Percentiles rank a stretch among this genome's conserved stretches.
Evolutionary conservation across 2,329 filamentous ascomycete species (phyloP).

Genomic region (Stagonosporopsis rhizophila): DNA sequence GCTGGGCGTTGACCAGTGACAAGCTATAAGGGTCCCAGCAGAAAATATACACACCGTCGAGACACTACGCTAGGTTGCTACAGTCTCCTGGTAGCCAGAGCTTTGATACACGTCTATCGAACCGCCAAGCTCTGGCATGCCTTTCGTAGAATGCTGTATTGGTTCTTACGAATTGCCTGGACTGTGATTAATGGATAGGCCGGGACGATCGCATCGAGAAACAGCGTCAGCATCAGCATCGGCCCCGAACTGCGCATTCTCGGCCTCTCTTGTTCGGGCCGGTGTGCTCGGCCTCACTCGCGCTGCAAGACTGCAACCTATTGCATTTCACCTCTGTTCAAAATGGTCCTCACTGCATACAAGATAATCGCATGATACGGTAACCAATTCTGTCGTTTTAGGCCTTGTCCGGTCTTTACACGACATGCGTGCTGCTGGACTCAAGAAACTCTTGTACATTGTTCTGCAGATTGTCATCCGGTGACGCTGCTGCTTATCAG

Average conservation of each 20-base stretch:
- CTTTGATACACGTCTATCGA: too few relatives aligned
- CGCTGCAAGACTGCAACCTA: background rate
- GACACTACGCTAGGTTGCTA: background rate
- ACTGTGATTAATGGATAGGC: background rate
- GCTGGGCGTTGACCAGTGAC: too few relatives aligned
- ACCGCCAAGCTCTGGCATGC: too few relatives aligned
- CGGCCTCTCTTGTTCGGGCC: conserved; percentile 10
- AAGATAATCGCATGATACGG: too few relatives aligned
- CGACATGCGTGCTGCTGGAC: background rate
- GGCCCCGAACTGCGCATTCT: background rate
- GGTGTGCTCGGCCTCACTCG: conserved; percentile 5
- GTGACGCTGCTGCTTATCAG: background rate
- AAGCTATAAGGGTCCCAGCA: too few relatives aligned
- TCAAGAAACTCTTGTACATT: background rate
- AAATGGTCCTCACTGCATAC: too few relatives aligned
- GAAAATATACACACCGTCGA: background rate
- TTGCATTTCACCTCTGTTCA: background rate
- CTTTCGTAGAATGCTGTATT: background rate
- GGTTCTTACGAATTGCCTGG: background rate
- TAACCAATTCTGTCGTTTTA: background rate
- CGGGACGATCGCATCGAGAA: background rate
- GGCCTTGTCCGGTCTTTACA: background rate
- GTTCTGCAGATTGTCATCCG: background rate
- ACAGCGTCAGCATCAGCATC: background rate
- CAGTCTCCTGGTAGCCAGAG: background rate